Base-by-base conservation (phyloP, 768 basidiomycete species). In the Lactarius vividus region DNA sequence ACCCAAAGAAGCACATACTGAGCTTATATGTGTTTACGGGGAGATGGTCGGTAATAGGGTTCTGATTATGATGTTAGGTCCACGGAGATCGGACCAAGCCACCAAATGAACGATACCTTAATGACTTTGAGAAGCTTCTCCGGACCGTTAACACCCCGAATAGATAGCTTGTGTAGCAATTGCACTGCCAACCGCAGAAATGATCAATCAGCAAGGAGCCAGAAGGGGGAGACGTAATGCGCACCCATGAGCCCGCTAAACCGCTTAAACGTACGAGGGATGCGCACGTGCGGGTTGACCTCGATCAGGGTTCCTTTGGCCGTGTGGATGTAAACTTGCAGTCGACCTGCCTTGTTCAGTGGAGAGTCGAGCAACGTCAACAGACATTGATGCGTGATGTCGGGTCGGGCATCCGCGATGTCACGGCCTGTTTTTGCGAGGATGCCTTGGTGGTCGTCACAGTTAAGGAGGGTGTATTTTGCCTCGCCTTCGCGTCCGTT, bases 361-460 rank as follows among this genome's bases (percentile, higher is more conserved):
- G 97, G 97, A 23, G 96, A 98, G 79, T 99, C 97, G 64, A 99
- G 85, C 8, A 99, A 82, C 0, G 97, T 99, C 71, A 99, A 80
- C 13, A 99, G 85, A 74, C 97, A 99, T 94, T 98, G 97, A 75
- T 99, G 97, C 0, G 97, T 98, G 73, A 98, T 98, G 78, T 98
- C 97, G 2, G 97, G 97, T 69, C 97, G 82, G n/a, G 97, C 97
- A 78, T 98, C 96, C 18, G 97, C 97, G 67, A 98, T 98, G 78
- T 99, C 97, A 74, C 96, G 85, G 18, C 95, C 94, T 0, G 94
- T 97, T 78, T 97, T 98, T 5, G 97, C 96, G 68, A 99, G 82
- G 71, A 99, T 97, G 62, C 96, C 96, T 76, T 99, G 97, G 78
- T 98, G 97, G 71, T 98, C 97, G 75, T 98, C 97, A 76, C 97